A percentile compares a stretch with the other conserved stretches of the same genome.
Evolutionary conservation across 2,329 filamentous ascomycete genomes (phyloP).

Genomic region (Diplodia scrobiculata): DNA sequence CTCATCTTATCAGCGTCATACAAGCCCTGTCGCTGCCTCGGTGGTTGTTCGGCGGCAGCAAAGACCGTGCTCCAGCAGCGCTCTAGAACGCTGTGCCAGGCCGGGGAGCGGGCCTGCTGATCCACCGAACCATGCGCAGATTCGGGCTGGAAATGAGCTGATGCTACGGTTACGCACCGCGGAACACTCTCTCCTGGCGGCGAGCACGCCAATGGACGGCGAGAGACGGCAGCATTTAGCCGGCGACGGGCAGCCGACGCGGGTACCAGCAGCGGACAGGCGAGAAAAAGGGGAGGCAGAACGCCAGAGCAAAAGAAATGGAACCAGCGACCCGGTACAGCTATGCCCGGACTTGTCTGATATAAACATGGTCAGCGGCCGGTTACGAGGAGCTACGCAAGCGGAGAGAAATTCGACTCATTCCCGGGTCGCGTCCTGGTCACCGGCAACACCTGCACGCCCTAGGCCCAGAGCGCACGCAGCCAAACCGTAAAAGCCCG

Average conservation of each 20-base stretch:
- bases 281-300: slow-evolving; percentile 20
- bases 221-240: slow-evolving; percentile 15
- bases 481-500: slow-evolving; percentile 12
- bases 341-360: slow-evolving; percentile 26
- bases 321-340: slow-evolving; percentile 24
- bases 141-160: slow-evolving; percentile 26
- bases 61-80: neutral
- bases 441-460: slow-evolving; percentile 23
- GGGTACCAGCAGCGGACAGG: slow-evolving; percentile 13
- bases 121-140: slow-evolving; percentile 17
- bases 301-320: slow-evolving; percentile 27
- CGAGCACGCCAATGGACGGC: slow-evolving; percentile 7
- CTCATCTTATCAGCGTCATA: slow-evolving; percentile 19
- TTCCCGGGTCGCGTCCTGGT: slow-evolving; percentile 29
- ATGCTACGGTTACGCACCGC: slow-evolving; percentile 26
- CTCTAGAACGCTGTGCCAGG: slow-evolving; percentile 4
- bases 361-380: slow-evolving; percentile 25
- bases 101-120: slow-evolving; percentile 15
- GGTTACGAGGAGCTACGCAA: slow-evolving; percentile 26
- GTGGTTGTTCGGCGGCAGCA: neutral
- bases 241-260: slow-evolving; percentile 18
- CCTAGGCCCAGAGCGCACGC: slow-evolving; percentile 19
- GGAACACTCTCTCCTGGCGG: slow-evolving; percentile 7
- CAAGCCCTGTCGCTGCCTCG: slow-evolving; percentile 8
- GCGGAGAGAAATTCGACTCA: slow-evolving; percentile 28